phyloP scores from a whole-genome alignment of 2,329 filamentous ascomycete genomes.

The Mycosphaerella sp. region DNA sequence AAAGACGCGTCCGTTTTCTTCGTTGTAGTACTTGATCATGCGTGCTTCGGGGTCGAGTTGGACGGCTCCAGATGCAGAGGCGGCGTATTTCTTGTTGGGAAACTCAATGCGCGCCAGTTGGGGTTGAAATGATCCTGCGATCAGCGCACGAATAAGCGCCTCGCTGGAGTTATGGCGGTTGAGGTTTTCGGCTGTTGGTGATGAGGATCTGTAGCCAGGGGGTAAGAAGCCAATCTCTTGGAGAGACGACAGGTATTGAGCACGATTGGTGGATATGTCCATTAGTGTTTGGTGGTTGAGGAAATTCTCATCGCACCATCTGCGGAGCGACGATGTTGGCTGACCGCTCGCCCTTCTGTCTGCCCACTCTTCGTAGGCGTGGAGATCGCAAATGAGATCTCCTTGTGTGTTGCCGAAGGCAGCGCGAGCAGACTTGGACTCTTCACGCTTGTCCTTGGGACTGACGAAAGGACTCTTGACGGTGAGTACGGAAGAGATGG shows the following conservation, averaged over 20 bases:
- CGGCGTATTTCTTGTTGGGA: constrained; percentile 91
- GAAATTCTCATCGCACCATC: constrained; percentile 81
- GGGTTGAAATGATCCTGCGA: constrained; percentile 54
- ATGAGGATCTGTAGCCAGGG: constrained; percentile 26
- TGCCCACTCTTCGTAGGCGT: constrained; percentile 77
- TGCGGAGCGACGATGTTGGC: constrained; percentile 56
- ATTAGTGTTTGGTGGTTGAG: constrained; percentile 74
- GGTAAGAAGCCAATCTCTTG: constrained; percentile 74
- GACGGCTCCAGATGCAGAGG: constrained; percentile 78
- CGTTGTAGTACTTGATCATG: constrained; percentile 87
- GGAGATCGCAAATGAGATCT: constrained; percentile 79
- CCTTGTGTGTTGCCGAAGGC: constrained; percentile 70
- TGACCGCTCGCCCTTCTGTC: constrained; percentile 53
- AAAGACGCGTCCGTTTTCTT: constrained; percentile 78
- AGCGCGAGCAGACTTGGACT: constrained; percentile 68
- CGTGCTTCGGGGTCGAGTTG: constrained; percentile 88
- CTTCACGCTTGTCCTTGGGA: constrained; percentile 73
- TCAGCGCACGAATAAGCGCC: constrained; percentile 43
- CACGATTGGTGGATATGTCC: constrained; percentile 80
- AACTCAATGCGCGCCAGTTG: constrained; percentile 90
- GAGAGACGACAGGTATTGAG: constrained; percentile 79
- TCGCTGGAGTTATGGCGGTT: constrained; percentile 46
- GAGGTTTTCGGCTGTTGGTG: constrained; percentile 29
- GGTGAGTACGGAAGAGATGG: constrained; percentile 87
- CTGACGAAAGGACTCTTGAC: constrained; percentile 80